phyloP scores from a whole-genome alignment of 805 yeast genomes.

The Monosporozyma siamensis region DNA sequence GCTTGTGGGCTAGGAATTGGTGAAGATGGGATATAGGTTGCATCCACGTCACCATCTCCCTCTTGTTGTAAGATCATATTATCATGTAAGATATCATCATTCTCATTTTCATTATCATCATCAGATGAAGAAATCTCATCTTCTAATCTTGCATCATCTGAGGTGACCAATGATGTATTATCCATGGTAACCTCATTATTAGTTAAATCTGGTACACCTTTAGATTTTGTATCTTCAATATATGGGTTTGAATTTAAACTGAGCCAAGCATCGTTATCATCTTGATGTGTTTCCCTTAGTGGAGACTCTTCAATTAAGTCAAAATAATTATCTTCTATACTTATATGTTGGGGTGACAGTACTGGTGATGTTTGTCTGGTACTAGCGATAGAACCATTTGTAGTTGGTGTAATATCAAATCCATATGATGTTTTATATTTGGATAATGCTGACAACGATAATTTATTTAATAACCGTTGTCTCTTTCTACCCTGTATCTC shows the following conservation, averaged over 20 bases:
- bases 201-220: slow-evolving; percentile 54
- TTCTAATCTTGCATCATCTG: slow-evolving; percentile 27
- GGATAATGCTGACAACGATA: neutral
- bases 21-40: slow-evolving; percentile 7
- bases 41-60: slow-evolving; percentile 3
- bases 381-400: neutral
- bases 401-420: neutral
- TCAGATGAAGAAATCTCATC: slow-evolving; percentile 19
- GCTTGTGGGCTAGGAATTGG: too few species aligned
- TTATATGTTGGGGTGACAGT: neutral
- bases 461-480: neutral
- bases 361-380: neutral
- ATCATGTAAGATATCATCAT: slow-evolving; percentile 7
- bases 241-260: slow-evolving; percentile 7
- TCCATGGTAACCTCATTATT: slow-evolving; percentile 42
- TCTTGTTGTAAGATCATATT: neutral
- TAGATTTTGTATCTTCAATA: slow-evolving; percentile 9
- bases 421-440: slow-evolving; percentile 2
- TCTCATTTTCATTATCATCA: slow-evolving; percentile 8
- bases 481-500: neutral
- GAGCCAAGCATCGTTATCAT: neutral
- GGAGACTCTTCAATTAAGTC: too few species aligned
- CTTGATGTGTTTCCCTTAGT: too few species aligned
- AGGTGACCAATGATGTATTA: slow-evolving; percentile 25
- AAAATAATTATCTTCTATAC: too few species aligned